Base-by-base conservation (phyloP, 2,329 filamentous ascomycete genomes). In the Colletotrichum plurivorum region DNA sequence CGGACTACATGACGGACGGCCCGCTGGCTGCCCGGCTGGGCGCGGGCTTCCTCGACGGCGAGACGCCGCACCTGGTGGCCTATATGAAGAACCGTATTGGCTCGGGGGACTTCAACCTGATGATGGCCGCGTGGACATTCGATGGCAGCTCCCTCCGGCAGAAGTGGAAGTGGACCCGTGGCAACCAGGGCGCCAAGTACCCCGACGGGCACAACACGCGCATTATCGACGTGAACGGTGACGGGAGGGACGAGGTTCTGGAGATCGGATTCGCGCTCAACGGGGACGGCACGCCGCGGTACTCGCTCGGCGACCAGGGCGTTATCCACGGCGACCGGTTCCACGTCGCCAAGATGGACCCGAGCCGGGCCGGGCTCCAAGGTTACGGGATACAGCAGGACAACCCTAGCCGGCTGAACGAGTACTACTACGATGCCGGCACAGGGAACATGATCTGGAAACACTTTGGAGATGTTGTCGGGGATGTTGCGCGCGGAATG, bases 161-260 rank as follows among this genome's bases (percentile, higher is more conserved):
- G 53, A 52, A 72, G 60, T 75, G 73, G 73, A 73, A 73, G 57
- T 75, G 71, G 70, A 64, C 65, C 2, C 68, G 73, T 3, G 58
- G 60, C n/a, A 15, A 60, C 22, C 22, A 53, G n/a, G 4, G 10
- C 10, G 25, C 20, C 10, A 43, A 67, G 2, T 65, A 56, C 18
- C 67, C 73, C 0, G 73, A 75, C 45, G 73, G 73, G 0, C 73
- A 75, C 53, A 75, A 74, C 66, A 74, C 71, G 1, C 73, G 73
- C 9, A 69, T 73, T 46, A 67, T 75, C 10, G 73, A 75, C 18
- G 67, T 73, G 0, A 56, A 75, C 22, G 73, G 71, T 2, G 69
- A 75, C 41, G 72, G 73, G 0, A 62, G 54, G 1, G 73, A 74
- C 20, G 73, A 74, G 15, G 20, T 74, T 0, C 58, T 70, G 16